Base-by-base conservation (phyloP, 2,329 filamentous ascomycete genomes). In the Talaromyces sp. region DNA sequence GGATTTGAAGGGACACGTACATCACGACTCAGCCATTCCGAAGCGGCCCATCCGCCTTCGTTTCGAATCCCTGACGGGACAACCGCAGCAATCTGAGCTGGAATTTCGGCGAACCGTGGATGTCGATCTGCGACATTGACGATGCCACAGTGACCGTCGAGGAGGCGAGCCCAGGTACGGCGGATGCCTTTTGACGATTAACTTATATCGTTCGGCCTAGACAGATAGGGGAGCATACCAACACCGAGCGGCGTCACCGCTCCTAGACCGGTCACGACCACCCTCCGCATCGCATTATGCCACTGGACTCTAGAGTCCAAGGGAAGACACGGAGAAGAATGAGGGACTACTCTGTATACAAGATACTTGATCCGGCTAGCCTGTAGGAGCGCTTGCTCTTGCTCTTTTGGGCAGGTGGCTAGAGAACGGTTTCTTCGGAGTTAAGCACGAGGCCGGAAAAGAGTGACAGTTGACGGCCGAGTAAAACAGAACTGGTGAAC, bases 231-330 rank as follows among this genome's bases (percentile, higher is more conserved):
- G 9, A 58, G 74, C 75, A 66, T 72, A 86, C 85, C 92, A 63
- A 96, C 86, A 65, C 91, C 93, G 28, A 97, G 81, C 63, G 93
- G 93, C 68, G 90, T 92, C 69, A 95, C 84, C 73, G 89, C 90
- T 66, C 91, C 91, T 57, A 95, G 81, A 71, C 91, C 91, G 60
- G 91, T 95, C 73, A 95, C 88, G 70, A 93, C 91, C 69, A 95
- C 91, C 69, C 90, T 86, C 69, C 79, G 78, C 79, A 80, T 78
- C 60, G 69, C 72, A 73, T 72, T 33, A 35, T 66, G 48, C 31
- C 48, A 42, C 33, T 56, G 21, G 40, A 23, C n/a, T 12, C 16
- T 28, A 54, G 42, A 35, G 21, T 48, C 23, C n/a, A 21, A 33
- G 7, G 11, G 50, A 39, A 23, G 31, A 35, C 9, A 8, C n/a